Conservation (phyloP, 1,139 yeast species). For the Starmera stellimalicola region DNA sequence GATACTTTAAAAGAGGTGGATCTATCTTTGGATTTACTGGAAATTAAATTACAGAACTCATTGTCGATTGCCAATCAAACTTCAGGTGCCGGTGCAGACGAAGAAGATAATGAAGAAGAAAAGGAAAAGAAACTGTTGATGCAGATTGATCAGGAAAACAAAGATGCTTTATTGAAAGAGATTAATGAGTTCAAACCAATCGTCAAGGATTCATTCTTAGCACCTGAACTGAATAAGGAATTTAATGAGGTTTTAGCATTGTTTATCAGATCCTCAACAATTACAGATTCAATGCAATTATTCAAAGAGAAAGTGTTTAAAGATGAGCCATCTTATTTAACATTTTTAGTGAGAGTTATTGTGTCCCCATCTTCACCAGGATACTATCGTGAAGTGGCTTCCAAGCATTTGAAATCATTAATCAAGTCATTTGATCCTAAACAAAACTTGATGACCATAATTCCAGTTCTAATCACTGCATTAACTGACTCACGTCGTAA, state of each 20-base stretch:
- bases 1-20: constrained; percentile 30
- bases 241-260: constrained; percentile 34
- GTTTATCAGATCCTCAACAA: constrained; percentile 32
- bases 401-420: constrained; percentile 29
- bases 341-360: constrained; percentile 51
- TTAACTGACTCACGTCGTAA: constrained; percentile 29
- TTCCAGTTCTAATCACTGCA: constrained; percentile 33
- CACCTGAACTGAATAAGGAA: constrained; percentile 28
- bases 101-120: constrained; percentile 20
- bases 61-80: constrained; percentile 19
- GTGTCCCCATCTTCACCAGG: constrained; percentile 50
- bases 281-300: constrained; percentile 21
- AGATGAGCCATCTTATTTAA: constrained; percentile 31
- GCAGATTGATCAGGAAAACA: constrained; percentile 1
- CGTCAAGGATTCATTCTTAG: constrained; percentile 10
- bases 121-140: constrained; percentile 22
- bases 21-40: constrained; percentile 45
- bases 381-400: constrained; percentile 39
- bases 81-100: constrained; percentile 13
- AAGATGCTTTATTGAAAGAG: constrained; percentile 13
- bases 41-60: constrained; percentile 60
- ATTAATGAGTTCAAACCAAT: constrained; percentile 16
- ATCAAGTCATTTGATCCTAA: constrained; percentile 29
- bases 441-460: constrained; percentile 29
- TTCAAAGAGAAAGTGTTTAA: constrained; percentile 27